A percentile compares a stretch with the other conserved stretches of the same genome.
These are phyloP conservation scores for Erysimum cheiri DNA, from an alignment of 441 rosid genomes.

Conservation along the genomic window DNA sequence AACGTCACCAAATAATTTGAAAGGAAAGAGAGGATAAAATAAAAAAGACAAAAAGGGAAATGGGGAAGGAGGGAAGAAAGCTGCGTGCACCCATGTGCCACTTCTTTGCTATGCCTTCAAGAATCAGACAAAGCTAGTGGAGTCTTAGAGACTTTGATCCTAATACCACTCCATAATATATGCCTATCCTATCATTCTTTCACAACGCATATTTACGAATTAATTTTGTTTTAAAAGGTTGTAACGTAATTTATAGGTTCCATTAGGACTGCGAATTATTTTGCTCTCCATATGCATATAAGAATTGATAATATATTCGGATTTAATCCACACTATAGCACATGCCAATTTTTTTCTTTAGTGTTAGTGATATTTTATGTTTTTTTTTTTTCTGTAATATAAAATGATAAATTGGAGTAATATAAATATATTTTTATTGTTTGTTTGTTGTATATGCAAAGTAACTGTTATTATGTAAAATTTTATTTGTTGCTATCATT, in stretches of 20 bases:
- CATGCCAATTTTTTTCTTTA: too few species aligned
- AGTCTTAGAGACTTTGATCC: constrained; percentile 34
- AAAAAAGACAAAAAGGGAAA: constrained; percentile 5
- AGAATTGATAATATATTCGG: not conserved
- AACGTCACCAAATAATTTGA: not conserved
- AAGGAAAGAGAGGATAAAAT: constrained; percentile 17
- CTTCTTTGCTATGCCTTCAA: constrained; percentile 44
- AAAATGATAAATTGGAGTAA: too few species aligned
- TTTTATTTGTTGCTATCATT: too few species aligned
- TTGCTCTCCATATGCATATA: not conserved
- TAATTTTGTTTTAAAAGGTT: not conserved
- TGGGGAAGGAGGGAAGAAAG: constrained; percentile 26
- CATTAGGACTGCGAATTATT: not conserved
- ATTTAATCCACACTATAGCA: too few species aligned
- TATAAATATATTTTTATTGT: too few species aligned
- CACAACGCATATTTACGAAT: constrained; percentile 19
- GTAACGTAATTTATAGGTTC: not conserved
- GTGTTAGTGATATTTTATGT: too few species aligned
- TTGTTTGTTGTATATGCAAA: too few species aligned
- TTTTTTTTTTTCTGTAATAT: too few species aligned
- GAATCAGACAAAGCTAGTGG: constrained; percentile 38
- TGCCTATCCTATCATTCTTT: constrained; percentile 37
- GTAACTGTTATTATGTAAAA: too few species aligned
- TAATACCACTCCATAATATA: constrained; percentile 42
- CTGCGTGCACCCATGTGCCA: constrained; percentile 33